Conservation (phyloP, 306 rosid species). For the Bauhinia variegata region DNA sequence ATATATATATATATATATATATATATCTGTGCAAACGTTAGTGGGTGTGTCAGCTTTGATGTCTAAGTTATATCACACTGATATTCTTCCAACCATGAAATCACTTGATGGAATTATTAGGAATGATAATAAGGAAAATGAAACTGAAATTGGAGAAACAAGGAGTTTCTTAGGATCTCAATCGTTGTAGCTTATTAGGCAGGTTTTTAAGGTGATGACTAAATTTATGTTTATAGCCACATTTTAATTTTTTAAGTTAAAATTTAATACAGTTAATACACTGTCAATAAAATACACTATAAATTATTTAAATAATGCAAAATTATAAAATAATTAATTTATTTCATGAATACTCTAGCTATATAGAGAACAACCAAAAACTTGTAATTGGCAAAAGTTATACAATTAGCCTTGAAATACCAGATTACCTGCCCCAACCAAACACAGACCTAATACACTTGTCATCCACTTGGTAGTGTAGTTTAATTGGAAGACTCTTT, state of each 20-base stretch:
- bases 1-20: no score
- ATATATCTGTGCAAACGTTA: no score
- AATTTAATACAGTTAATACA: no score
- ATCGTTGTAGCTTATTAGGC: no score
- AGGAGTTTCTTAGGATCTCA: neutral
- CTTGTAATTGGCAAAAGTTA: neutral
- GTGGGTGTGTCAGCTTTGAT: conserved; percentile 63
- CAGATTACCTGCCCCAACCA: conserved; percentile 77
- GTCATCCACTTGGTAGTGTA: conserved; percentile 46
- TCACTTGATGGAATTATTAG: conserved; percentile 49
- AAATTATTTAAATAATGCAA: no score
- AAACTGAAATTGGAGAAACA: conserved; percentile 42
- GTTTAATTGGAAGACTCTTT: conserved; percentile 33
- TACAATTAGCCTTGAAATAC: conserved; percentile 38
- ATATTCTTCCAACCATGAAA: conserved; percentile 65
- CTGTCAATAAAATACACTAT: no score
- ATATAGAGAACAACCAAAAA: neutral
- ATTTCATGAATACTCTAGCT: no score
- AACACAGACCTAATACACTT: conserved; percentile 61
- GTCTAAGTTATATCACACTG: conserved; percentile 47
- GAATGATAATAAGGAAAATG: conserved; percentile 35
- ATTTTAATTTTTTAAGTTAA: no score
- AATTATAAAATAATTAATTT: no score
- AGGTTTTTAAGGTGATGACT: no score
- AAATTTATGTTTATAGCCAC: no score